phyloP scores from a whole-genome alignment of 805 yeast genomes.

The Kuraishia hungarica region DNA sequence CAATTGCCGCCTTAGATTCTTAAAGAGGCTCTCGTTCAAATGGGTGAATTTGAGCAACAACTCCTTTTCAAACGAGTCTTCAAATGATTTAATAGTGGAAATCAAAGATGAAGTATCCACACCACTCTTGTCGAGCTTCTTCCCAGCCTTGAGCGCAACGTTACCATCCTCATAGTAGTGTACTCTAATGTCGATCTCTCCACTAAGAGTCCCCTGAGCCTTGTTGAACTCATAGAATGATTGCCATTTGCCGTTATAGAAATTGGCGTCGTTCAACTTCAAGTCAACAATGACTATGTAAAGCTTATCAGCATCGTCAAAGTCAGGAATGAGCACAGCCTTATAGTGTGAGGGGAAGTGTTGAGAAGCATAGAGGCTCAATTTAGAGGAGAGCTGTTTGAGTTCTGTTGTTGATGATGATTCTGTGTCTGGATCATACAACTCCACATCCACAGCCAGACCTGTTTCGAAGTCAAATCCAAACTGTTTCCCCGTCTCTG shows the following conservation, averaged over 20 bases:
- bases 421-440: constrained; percentile 9
- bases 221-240: constrained; percentile 47
- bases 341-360: constrained; percentile 57
- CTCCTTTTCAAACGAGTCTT: constrained; percentile 48
- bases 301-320: constrained; percentile 21
- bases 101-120: constrained; percentile 20
- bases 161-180: constrained; percentile 97
- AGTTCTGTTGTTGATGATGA: constrained; percentile 10
- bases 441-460: constrained; percentile 45
- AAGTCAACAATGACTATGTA: constrained; percentile 59
- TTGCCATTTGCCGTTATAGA: constrained; percentile 85
- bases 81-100: constrained; percentile 43
- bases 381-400: constrained; percentile 13
- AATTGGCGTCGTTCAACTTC: constrained; percentile 66
- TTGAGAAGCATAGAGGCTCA: constrained; percentile 46
- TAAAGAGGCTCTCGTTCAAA: constrained; percentile 76
- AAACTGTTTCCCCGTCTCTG: constrained; percentile 35
- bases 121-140: constrained; percentile 20
- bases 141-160: constrained; percentile 58
- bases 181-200: constrained; percentile 58
- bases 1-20: constrained; percentile 77
- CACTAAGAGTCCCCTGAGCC: constrained; percentile 29
- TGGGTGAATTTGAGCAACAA: constrained; percentile 57
- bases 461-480: constrained; percentile 48
- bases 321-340: constrained; percentile 32